Evolutionary conservation across 139 green algal genomes (phyloP).

Genomic region (Limnomonas spitsbergensis): DNA sequence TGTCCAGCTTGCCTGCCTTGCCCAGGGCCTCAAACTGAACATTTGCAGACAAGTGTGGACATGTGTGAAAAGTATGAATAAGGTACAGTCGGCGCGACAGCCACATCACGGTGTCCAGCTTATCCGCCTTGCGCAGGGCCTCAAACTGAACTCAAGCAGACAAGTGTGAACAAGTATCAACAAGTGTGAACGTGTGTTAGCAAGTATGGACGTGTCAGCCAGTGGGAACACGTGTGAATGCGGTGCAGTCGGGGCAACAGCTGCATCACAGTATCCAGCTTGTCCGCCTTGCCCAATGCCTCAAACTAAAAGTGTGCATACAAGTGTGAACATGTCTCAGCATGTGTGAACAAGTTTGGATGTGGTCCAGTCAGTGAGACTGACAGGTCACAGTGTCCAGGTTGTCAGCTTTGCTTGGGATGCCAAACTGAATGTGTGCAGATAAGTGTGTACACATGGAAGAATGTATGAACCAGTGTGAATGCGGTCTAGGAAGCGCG

Average conservation of each 20-base stretch:
- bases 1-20: conserved; percentile 41
- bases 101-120: neutral
- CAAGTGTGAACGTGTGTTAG: too few relatives aligned
- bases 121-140: neutral
- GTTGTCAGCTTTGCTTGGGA: conserved; percentile 35
- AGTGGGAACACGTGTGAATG: neutral
- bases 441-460: too few relatives aligned
- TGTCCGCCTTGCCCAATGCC: conserved; percentile 34
- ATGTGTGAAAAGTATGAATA: too few relatives aligned
- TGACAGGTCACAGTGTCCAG: conserved; percentile 26
- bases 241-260: conserved; percentile 5
- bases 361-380: conserved; percentile 11
- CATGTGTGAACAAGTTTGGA: too few relatives aligned
- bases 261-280: conserved; percentile 31
- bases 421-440: conserved; percentile 34
- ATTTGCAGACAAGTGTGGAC: too few relatives aligned
- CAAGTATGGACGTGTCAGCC: too few relatives aligned
- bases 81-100: neutral
- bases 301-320: conserved; percentile 26
- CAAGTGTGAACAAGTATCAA: too few relatives aligned
- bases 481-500: neutral
- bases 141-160: too few relatives aligned
- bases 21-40: conserved; percentile 32
- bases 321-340: too few relatives aligned
- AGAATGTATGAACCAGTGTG: too few relatives aligned